Evolutionary conservation across 257 asterid species (phyloP).

Genomic region (Mentha longifolia): DNA sequence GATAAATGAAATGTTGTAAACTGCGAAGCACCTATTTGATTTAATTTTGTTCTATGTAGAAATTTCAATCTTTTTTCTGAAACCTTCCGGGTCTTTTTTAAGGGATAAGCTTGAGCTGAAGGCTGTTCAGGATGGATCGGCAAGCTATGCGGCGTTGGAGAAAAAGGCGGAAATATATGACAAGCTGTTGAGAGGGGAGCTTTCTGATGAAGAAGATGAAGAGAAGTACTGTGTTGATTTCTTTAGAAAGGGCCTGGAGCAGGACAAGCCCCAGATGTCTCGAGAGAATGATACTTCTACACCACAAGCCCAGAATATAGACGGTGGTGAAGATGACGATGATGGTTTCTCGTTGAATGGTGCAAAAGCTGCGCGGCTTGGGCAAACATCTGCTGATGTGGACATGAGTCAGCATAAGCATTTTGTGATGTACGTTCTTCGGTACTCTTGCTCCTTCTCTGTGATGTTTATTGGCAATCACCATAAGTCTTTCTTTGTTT

Average conservation of each 20-base stretch:
- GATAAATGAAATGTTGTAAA: background rate
- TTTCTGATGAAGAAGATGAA: conserved; percentile 86
- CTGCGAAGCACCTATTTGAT: background rate
- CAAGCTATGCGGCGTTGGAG: conserved; percentile 94
- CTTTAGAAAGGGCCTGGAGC: conserved; percentile 75
- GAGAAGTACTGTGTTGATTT: conserved; percentile 98
- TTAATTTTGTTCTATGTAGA: background rate
- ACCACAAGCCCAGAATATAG: conserved; percentile 46
- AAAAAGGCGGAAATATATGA: conserved; percentile 79
- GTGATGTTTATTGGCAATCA: conserved; percentile 11
- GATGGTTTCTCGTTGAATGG: conserved; percentile 43
- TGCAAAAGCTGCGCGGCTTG: conserved; percentile 65
- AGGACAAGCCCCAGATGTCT: conserved; percentile 41
- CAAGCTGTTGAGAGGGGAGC: conserved; percentile 82
- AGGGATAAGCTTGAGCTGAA: conserved; percentile 97
- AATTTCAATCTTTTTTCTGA: background rate
- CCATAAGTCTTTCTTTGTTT: background rate
- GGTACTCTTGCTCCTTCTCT: conserved; percentile 16
- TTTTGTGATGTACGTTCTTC: conserved; percentile 68
- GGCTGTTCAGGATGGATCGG: conserved; percentile 87
- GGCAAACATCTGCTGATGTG: conserved; percentile 54
- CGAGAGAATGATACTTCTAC: conserved; percentile 39
- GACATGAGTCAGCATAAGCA: conserved; percentile 87
- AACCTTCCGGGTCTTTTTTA: conserved; percentile 22
- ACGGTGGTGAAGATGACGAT: conserved; percentile 48